phyloP scores from a whole-genome alignment of 352 stramenopile species.

The Phytophthora macrochlamydospora region DNA sequence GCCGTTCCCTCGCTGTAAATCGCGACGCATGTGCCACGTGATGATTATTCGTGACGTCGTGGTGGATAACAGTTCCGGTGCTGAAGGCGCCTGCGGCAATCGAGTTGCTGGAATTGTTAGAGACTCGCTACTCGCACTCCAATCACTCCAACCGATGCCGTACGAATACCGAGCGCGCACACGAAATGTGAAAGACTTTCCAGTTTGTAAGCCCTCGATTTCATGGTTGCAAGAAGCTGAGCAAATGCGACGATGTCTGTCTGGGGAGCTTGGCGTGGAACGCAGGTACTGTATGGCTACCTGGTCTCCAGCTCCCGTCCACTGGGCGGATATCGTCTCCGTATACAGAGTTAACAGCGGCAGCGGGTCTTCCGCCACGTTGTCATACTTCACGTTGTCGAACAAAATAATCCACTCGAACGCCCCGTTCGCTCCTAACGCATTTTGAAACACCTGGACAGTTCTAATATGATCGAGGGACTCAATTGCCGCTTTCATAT shows the following conservation, averaged over 20 bases:
- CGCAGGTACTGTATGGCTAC: slow-evolving; percentile 52
- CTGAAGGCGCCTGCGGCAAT: slow-evolving; percentile 43
- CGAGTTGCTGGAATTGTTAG: slow-evolving; percentile 43
- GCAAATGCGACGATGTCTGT: slow-evolving; percentile 22
- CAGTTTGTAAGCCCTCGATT: slow-evolving; percentile 27
- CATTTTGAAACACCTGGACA: slow-evolving; percentile 59
- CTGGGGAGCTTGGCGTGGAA: slow-evolving; percentile 19
- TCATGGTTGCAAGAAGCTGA: slow-evolving; percentile 34
- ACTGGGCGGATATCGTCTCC: slow-evolving; percentile 55
- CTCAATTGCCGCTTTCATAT: slow-evolving; percentile 75
- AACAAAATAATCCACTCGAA: slow-evolving; percentile 69
- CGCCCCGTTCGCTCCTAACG: slow-evolving; percentile 20
- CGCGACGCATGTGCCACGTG: slow-evolving; percentile 44
- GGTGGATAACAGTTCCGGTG: slow-evolving; percentile 43
- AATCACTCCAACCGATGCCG: slow-evolving; percentile 48
- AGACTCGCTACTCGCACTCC: slow-evolving; percentile 48
- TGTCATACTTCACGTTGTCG: slow-evolving; percentile 31
- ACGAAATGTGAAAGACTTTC: slow-evolving; percentile 46
- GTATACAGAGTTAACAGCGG: slow-evolving; percentile 58
- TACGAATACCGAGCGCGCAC: slow-evolving; percentile 50
- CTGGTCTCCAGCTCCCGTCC: slow-evolving; percentile 53
- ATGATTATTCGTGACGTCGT: slow-evolving; percentile 45
- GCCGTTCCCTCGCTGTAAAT: slow-evolving; percentile 11
- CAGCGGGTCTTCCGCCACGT: slow-evolving; percentile 14
- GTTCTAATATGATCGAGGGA: slow-evolving; percentile 65